Evolutionary conservation across 2,329 filamentous ascomycete species (phyloP), one percentile per base, ranked within the genome.

Genomic region (Plectosphaerella cucumerina): DNA sequence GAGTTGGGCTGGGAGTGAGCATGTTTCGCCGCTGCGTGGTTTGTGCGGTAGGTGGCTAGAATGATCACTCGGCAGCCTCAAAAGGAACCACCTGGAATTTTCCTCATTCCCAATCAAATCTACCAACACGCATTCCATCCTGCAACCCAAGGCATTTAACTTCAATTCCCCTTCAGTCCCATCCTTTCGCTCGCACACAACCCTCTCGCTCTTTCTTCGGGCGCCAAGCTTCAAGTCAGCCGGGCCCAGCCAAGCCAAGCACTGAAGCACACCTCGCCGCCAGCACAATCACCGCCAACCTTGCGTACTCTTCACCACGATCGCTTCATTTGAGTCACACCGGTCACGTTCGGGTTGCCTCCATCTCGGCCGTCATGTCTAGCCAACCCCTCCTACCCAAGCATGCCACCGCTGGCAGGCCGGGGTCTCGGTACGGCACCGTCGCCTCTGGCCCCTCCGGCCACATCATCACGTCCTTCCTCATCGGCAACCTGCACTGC

Each of bases 401-500:
- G 11, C 17, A 20, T 18, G n/a, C 39, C 6, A 11, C 12, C 5
- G 39, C n/a, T 6, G 17, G 39, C 6, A 17, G 39, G 39, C 39
- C 39, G 8, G 6, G n/a, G 6, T 18, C 39, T 5, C 39, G 20
- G 8, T 42, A 42, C 18, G 39, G 39, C 39, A 42, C 39, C 10
- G n/a, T 42, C n/a, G 11, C 39, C 17, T 18, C 18, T 6, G 39
- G n/a, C 9, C 39, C 39, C n/a, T 20, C n/a, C 2, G 17, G 39
- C 20, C 54, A 50, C 45, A 56, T 73, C 52, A 79, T 75, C 12
- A 85, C 81, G 2, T 85, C 81, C 33, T 82, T 86, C 61, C 75
- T 90, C 54, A 73, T 91, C 58, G 81, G 78, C 55, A 90, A 91
- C 65, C 75, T 91, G n/a, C 87, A 91, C 68, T 90, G 87, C 70